Conservation (phyloP, 2,329 filamentous ascomycete genomes). For the Pseudocercospora fijiensis region DNA sequence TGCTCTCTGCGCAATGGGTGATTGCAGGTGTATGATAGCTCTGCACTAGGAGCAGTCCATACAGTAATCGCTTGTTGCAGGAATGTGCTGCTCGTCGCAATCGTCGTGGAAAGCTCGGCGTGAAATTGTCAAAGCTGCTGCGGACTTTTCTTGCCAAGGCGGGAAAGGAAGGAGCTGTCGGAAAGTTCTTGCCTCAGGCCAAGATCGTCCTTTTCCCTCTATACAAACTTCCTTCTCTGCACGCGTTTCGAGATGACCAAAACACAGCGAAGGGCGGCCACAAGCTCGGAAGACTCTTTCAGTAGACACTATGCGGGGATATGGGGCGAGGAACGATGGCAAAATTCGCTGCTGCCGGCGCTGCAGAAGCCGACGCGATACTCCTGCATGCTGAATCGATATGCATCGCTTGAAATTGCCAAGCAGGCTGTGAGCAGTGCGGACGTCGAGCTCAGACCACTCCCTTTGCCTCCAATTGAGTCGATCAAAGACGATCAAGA, state of each 20-base stretch:
- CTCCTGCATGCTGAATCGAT: conserved; percentile 34
- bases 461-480: conserved; percentile 11
- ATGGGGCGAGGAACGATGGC: conserved; percentile 35
- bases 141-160: conserved; percentile 4
- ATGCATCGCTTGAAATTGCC: conserved; percentile 23
- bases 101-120: background rate
- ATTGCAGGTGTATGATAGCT: background rate
- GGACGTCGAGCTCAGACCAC: conserved; percentile 12
- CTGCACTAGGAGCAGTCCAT: background rate
- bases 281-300: conserved; percentile 33
- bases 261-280: conserved; percentile 26
- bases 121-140: conserved; percentile 3
- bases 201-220: background rate
- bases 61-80: background rate
- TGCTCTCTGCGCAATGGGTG: conserved; percentile 8
- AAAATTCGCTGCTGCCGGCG: background rate
- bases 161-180: background rate
- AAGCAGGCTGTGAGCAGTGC: conserved; percentile 18
- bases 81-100: background rate
- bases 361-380: conserved; percentile 22
- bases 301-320: conserved; percentile 35
- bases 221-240: background rate
- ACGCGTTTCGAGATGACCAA: conserved; percentile 27
- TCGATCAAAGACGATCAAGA: background rate
- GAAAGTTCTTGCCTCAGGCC: background rate